Base-by-base conservation (phyloP, 345 rosid genomes). In the Eucalyptus pauciflora region DNA sequence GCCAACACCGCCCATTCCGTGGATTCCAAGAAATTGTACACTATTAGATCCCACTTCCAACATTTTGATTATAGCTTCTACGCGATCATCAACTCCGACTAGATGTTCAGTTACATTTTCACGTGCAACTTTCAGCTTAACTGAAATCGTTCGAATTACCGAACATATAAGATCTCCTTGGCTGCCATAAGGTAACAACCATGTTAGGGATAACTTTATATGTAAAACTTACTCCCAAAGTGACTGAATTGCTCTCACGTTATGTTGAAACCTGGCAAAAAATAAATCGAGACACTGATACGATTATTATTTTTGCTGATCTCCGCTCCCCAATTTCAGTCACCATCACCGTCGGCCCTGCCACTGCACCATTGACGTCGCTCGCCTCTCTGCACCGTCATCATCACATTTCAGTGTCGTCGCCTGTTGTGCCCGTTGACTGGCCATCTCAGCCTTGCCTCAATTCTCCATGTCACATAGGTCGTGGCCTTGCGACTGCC, bases 121-220 rank as follows among this genome's bases (percentile, higher is more conserved):
- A 8, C 9, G 0, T 24, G 12, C 13, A 22, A 56, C 62, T 12
- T 56, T 56, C 29, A 56, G 12, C 62, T 56, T 56, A 56, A 8
- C 0, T 0, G 1, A 24, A 22, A 22, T 3, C 0, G 0, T 56
- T 56, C 1, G 62, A 56, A 24, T 56, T 56, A 56, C 62, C 1
- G 13, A 22, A 0, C 0, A 1, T 0, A 56, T 56, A 0, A 9
- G 27, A 2, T 56, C 29, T 0, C 27, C 29, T 4, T 56, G 62
- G 6, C 62, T 56, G 62, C 62, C 62, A 56, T 0, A 4, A 56
- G 1, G 12, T 0, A 56, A 56, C 1, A 54, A 54, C 11, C 27
- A 8, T 1, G 60, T 54, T 54, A 54, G 31, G 11, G 2, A 20
- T 20, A 20, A 8, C 8, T 16, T 16, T 51, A 0, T 33, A 33